These are phyloP conservation scores for Cryptosporidium bovis DNA, from an alignment of 169 alveolate species.

Conservation along the genomic window DNA sequence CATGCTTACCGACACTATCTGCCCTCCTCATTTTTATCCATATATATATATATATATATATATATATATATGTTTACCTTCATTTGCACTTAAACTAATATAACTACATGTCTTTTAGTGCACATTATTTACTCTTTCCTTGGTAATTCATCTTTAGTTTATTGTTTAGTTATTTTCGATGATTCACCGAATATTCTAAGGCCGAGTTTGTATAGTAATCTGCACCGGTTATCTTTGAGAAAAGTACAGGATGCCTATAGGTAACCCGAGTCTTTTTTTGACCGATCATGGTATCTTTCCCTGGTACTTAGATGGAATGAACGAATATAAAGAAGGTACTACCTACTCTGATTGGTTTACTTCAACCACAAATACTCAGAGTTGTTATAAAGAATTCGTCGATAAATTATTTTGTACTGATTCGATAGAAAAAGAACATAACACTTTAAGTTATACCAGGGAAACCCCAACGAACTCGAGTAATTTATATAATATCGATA, in stretches of 20 bases:
- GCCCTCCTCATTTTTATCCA: too few species aligned
- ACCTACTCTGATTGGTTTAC: constrained; percentile 29
- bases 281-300: constrained; percentile 44
- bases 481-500: background rate
- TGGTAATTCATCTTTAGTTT: too few species aligned
- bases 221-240: too few species aligned
- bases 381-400: constrained; percentile 20
- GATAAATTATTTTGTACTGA: background rate
- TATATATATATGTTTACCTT: too few species aligned
- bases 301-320: constrained; percentile 50
- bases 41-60: too few species aligned
- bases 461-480: background rate
- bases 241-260: background rate
- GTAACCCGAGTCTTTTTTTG: constrained; percentile 7
- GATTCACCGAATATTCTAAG: too few species aligned
- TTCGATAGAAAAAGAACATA: background rate
- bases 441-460: background rate
- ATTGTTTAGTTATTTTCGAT: too few species aligned
- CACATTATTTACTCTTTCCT: too few species aligned
- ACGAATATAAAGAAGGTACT: constrained; percentile 18
- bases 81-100: too few species aligned
- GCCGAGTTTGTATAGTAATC: too few species aligned
- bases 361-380: constrained; percentile 18
- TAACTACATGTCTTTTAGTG: too few species aligned
- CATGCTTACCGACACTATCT: too few species aligned